phyloP scores from a whole-genome alignment of 768 basidiomycete species.

The Russula emetica region DNA sequence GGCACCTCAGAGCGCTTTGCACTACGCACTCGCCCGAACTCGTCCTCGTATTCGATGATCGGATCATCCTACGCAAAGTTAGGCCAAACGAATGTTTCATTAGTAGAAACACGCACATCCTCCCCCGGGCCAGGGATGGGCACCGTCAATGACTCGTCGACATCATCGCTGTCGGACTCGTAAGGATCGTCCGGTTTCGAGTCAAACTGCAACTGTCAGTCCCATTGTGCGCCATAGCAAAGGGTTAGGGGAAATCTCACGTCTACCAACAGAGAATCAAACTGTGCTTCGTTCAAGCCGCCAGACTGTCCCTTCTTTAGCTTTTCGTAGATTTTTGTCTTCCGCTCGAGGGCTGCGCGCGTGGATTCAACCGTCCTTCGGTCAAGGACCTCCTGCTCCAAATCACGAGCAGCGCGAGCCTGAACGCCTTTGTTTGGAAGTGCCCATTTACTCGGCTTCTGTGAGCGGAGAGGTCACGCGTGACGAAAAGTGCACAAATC shows the following conservation, averaged over 20 bases:
- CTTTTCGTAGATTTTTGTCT: slow-evolving; percentile 78
- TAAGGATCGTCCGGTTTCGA: slow-evolving; percentile 49
- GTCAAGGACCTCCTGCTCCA: slow-evolving; percentile 65
- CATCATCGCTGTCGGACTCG: slow-evolving; percentile 69
- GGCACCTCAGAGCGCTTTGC: slow-evolving; percentile 73
- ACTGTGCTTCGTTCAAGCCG: slow-evolving; percentile 71
- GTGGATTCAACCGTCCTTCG: slow-evolving; percentile 69
- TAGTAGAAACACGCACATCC: slow-evolving; percentile 36
- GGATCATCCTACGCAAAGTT: slow-evolving; percentile 55
- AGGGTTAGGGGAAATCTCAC: slow-evolving; percentile 41
- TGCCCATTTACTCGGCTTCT: slow-evolving; percentile 79
- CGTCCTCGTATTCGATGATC: slow-evolving; percentile 80
- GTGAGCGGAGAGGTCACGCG: not conserved
- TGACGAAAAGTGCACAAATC: too few species aligned
- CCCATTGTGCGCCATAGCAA: slow-evolving; percentile 4
- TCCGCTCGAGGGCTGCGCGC: slow-evolving; percentile 66
- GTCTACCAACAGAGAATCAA: slow-evolving; percentile 68
- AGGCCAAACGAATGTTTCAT: not conserved
- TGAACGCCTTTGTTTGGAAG: slow-evolving; percentile 72
- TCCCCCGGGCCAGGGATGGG: slow-evolving; percentile 43
- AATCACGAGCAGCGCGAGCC: slow-evolving; percentile 58
- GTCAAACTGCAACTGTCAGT: slow-evolving; percentile 53
- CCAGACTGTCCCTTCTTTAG: slow-evolving; percentile 72
- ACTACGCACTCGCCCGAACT: slow-evolving; percentile 74
- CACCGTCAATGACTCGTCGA: slow-evolving; percentile 70